These are phyloP conservation scores for Cokeromyces recurvatus DNA, from an alignment of 371 early-diverging fungal species.

Conservation along the genomic window DNA sequence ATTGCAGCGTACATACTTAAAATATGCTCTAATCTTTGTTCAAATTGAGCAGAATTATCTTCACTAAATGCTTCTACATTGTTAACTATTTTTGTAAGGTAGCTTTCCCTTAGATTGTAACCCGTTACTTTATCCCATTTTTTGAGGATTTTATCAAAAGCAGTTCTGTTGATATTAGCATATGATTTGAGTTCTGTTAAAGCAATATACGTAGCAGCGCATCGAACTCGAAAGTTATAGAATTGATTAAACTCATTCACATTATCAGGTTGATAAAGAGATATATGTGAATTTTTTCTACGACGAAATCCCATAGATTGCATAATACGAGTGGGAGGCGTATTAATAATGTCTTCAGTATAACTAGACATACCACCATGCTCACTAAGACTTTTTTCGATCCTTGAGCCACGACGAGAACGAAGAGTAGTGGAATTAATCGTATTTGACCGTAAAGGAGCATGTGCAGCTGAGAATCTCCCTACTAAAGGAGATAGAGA, in stretches of 20 bases:
- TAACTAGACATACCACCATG: not conserved
- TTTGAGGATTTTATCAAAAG: conserved; percentile 95
- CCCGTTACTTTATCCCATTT: conserved; percentile 92
- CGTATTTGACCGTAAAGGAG: not conserved
- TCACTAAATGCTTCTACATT: conserved; percentile 54
- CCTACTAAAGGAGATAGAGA: not conserved
- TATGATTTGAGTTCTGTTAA: conserved; percentile 86
- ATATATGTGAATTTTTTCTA: conserved; percentile 10
- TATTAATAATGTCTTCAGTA: not conserved
- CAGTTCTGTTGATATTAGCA: conserved; percentile 87
- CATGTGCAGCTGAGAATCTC: not conserved
- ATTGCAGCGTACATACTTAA: conserved; percentile 64
- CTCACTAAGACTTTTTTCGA: conserved; percentile 2
- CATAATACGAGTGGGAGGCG: conserved; percentile 6
- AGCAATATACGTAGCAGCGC: conserved; percentile 56
- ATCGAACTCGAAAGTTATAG: conserved; percentile 14
- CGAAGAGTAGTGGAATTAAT: not conserved
- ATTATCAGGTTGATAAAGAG: not conserved
- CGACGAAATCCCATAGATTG: conserved; percentile 1
- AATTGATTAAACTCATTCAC: conserved; percentile 10
- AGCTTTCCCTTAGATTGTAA: conserved; percentile 38
- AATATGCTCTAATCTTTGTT: conserved; percentile 48
- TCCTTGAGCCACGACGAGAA: conserved; percentile 2
- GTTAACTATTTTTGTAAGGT: conserved; percentile 59
- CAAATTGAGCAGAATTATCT: conserved; percentile 45